These are phyloP conservation scores for Fusarium oxysporum DNA, from an alignment of 2,329 filamentous ascomycete genomes.

Conservation along the genomic window DNA sequence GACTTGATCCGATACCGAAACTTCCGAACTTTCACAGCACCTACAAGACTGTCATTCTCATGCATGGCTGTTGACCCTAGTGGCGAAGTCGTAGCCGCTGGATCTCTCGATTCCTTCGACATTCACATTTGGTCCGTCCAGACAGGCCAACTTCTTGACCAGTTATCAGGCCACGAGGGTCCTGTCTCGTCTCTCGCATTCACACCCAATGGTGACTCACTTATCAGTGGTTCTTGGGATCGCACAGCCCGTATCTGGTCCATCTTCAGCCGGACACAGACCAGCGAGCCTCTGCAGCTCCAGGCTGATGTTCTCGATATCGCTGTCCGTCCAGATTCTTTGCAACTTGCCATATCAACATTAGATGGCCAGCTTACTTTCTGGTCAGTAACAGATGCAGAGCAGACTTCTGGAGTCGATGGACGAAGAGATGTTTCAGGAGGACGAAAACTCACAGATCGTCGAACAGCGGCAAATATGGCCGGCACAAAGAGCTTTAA, in stretches of 20 bases:
- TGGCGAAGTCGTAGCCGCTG: slow-evolving; percentile 94
- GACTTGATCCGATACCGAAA: slow-evolving; percentile 96
- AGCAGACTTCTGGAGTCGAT: slow-evolving; percentile 87
- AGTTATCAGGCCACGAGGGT: slow-evolving; percentile 91
- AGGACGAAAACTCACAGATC: slow-evolving; percentile 87
- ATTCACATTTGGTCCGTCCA: slow-evolving; percentile 99
- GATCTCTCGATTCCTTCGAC: slow-evolving; percentile 95
- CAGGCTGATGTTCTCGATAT: slow-evolving; percentile 91
- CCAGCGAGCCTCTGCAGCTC: slow-evolving; percentile 91
- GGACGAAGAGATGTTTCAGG: slow-evolving; percentile 93
- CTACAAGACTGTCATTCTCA: slow-evolving; percentile 90
- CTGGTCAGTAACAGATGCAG: slow-evolving; percentile 90
- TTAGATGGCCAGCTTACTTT: slow-evolving; percentile 95
- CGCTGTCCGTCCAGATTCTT: slow-evolving; percentile 87
- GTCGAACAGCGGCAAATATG: slow-evolving; percentile 90
- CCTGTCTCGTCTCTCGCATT: slow-evolving; percentile 91
- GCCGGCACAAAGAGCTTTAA: slow-evolving; percentile 91
- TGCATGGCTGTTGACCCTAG: slow-evolving; percentile 97
- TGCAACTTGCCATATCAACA: slow-evolving; percentile 91
- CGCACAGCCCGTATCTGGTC: slow-evolving; percentile 96
- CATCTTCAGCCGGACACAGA: slow-evolving; percentile 93
- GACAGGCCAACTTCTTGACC: slow-evolving; percentile 93
- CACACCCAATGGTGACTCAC: slow-evolving; percentile 82
- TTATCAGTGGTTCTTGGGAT: slow-evolving; percentile 97
- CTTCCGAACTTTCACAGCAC: slow-evolving; percentile 96